Percentiles rank a stretch among this genome's conserved stretches.
Conservation (phyloP, 2,329 filamentous ascomycete species). For the Talaromyces sp. region DNA sequence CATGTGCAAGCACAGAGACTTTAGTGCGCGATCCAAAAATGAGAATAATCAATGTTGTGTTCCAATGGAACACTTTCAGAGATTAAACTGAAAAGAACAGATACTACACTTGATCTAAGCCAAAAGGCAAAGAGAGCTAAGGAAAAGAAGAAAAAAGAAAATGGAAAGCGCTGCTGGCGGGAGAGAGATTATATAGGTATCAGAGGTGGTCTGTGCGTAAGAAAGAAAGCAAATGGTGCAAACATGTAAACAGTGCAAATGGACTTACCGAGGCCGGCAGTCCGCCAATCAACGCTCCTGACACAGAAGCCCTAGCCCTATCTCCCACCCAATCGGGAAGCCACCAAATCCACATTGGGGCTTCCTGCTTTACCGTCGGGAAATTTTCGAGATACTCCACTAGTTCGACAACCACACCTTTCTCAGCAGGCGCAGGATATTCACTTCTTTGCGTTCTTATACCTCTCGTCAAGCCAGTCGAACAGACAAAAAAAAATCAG, state of each 20-base stretch:
- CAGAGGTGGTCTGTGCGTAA: constrained; percentile 20
- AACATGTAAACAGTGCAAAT: constrained; percentile 13
- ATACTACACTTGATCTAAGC: constrained; percentile 95
- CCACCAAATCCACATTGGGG: background rate
- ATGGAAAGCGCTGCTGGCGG: constrained; percentile 24
- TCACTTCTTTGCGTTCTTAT: constrained; percentile 73
- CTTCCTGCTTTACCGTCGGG: constrained; percentile 6
- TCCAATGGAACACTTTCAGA: constrained; percentile 76
- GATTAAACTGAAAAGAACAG: constrained; percentile 98
- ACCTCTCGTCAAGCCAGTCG: constrained; percentile 13
- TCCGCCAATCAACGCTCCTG: background rate
- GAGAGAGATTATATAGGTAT: constrained; percentile 31
- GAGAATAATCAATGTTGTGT: constrained; percentile 74
- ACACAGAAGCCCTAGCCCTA: constrained; percentile 24
- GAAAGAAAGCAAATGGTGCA: background rate
- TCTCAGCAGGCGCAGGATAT: constrained; percentile 71
- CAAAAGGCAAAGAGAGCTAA: constrained; percentile 55
- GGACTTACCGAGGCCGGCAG: background rate
- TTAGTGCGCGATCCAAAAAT: constrained; percentile 62
- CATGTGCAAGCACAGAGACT: constrained; percentile 72
- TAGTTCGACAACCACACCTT: constrained; percentile 25
- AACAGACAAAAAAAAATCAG: constrained; percentile 33
- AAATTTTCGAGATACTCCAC: constrained; percentile 27
- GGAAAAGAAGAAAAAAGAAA: constrained; percentile 45
- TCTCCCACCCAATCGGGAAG: constrained; percentile 26